Evolutionary conservation across 257 asterid genomes (phyloP), one percentile per base, ranked within the genome.

Genomic region (Penstemon eatonii): DNA sequence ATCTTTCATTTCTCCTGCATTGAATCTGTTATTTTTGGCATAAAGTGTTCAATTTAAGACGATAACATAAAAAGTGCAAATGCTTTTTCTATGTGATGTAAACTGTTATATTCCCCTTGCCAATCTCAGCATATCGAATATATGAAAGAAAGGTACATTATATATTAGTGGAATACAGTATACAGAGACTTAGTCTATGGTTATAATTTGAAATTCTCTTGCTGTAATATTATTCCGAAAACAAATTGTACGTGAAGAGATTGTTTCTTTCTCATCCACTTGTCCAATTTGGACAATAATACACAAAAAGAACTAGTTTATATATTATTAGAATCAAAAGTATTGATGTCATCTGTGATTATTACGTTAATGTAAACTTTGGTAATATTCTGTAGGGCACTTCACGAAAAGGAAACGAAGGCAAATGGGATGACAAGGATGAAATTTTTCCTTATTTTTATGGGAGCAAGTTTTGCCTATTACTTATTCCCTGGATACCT

Each of bases 401-500:
- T 94, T 59, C 99, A 94, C 40, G 99, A 94, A 70, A 91, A 64
- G 78, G 99, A 94, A 66, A 8, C 76, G 3, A 87, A 84, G 72
- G 25, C 84, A 13, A 66, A 80, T 68, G 90, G 96, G 33, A 70
- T 87, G 82, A 80, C 96, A 5, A 82, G 97, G 80, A 92, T 92
- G 96, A 19, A 63, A 58, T 94, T 94, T 76, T 94, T 94, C 83
- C 95, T 94, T 33, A 59, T 89, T 33, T 84, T 81, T 77, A 63
- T 91, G 85, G 80, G 74, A 33, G 88, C 81, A 60, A 94, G 97
- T 65, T 94, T 94, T 62, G 75, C 79, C 60, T 94, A 91, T 76
- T 89, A 89, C 75, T 10, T 86, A 33, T 81, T 94, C 68, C 99
- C 99, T 0, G 99, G 99, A 10, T 94, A 94, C 75, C 86, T 94